Evolutionary conservation across 768 basidiomycete species (phyloP), one percentile per base, ranked within the genome.

Genomic region (Xerocomellus dryophilus): DNA sequence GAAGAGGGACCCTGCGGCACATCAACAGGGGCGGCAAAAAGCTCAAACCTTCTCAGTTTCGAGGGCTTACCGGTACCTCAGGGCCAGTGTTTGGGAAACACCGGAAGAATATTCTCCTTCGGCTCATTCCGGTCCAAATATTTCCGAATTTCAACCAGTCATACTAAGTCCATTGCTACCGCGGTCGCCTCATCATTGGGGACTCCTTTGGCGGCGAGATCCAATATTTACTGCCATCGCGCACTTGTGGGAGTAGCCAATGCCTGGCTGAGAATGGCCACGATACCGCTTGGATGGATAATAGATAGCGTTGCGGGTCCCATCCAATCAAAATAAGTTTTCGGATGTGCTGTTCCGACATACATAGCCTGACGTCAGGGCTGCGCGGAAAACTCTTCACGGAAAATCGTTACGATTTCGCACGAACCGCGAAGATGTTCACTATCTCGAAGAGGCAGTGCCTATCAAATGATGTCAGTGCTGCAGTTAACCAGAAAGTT

Each of bases 331-430:
- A 42, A 35, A 29, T n/a, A 36, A 9, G 29, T 21, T 41, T 44
- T 43, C 32, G 38, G 48, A 29, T 49, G 18, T 40, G n/a, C 9
- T 27, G 20, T 43, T 42, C 29, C 18, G 32, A 53, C 47, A 59
- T 50, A 53, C 47, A 59, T 50, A 20, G 48, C 46, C 47, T 66
- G 66, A 66, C 65, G 65, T 66, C 65, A 67, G 53, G n/a, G 27
- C 60, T 60, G 61, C 57, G 63, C 36, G 38, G 54, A 65, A 54
- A 53, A 54, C 60, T 39, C 55, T 53, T 18, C 47, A 53, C 51
- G 47, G 47, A 58, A 53, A 54, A 58, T 34, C 18, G 36, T 42
- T 38, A 53, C 14, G 46, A 54, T 57, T 38, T 39, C 27, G 47
- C 49, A 48, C n/a, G 50, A 48, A 54, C 43, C 40, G 31, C 21